Evolutionary conservation across 139 green algal species (phyloP).

Genomic region (Micromonas pusilla): DNA sequence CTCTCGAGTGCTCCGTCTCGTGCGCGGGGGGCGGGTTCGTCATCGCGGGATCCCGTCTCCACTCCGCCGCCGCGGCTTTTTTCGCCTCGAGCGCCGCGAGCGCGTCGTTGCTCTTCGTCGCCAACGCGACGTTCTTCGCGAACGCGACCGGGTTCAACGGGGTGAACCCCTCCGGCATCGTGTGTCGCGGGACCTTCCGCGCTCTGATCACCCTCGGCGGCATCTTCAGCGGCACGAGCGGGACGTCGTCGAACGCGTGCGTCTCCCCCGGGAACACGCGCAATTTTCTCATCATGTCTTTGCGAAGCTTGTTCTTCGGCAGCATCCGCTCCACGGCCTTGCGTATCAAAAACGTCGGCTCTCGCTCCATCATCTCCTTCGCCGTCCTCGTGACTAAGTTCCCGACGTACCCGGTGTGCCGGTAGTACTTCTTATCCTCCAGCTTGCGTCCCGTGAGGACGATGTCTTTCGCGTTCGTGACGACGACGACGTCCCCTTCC

Average conservation of each 20-base stretch:
- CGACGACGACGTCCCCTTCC: conserved; percentile 45
- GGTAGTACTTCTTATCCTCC: conserved; percentile 42
- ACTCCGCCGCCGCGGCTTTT: no score
- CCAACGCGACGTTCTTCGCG: neutral
- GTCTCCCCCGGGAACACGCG: conserved; percentile 38
- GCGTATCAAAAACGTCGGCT: conserved; percentile 38
- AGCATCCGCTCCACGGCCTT: conserved; percentile 52
- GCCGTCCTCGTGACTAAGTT: conserved; percentile 43
- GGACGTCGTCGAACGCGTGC: conserved; percentile 42
- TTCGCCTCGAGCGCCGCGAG: neutral
- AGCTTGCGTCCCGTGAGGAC: conserved; percentile 47
- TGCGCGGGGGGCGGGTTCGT: no score
- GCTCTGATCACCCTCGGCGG: neutral
- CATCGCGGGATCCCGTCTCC: neutral
- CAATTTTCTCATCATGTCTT: conserved; percentile 44
- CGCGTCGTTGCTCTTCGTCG: neutral
- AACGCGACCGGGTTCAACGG: neutral
- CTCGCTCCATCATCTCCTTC: conserved; percentile 34
- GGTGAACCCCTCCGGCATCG: neutral
- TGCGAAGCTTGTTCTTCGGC: conserved; percentile 41
- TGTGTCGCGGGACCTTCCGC: neutral
- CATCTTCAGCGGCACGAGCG: conserved; percentile 26
- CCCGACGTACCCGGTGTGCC: conserved; percentile 49
- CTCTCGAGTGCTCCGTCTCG: no score
- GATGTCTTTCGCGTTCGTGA: conserved; percentile 46